Conservation (phyloP, 108 stramenopile genomes). For the Discostella stelligeroides region DNA sequence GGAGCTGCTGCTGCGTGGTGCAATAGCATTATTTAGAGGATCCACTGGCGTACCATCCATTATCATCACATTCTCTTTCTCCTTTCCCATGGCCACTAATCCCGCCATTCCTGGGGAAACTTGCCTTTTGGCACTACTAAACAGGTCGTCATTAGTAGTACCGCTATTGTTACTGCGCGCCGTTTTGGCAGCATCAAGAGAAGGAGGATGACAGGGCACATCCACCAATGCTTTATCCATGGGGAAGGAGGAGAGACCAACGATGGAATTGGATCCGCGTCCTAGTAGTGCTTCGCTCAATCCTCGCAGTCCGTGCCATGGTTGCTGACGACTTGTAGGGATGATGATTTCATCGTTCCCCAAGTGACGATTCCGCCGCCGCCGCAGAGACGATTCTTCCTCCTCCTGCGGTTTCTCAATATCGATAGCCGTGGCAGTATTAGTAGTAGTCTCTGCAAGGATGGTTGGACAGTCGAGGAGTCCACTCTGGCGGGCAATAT, state of each 20-base stretch:
- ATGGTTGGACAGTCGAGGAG: conserved; percentile 10
- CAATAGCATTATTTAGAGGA: not conserved
- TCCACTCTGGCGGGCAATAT: conserved; percentile 9
- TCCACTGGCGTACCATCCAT: not conserved
- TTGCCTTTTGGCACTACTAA: not conserved
- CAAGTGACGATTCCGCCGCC: no score
- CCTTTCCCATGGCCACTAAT: not conserved
- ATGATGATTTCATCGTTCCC: no score
- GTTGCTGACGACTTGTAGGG: not conserved
- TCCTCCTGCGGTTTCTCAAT: no score
- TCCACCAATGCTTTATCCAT: not conserved
- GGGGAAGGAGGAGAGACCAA: not conserved
- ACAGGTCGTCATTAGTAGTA: not conserved
- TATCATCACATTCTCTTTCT: not conserved
- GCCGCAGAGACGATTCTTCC: no score
- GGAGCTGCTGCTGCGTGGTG: not conserved
- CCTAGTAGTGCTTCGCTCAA: not conserved
- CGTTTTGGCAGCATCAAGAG: not conserved
- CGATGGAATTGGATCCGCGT: not conserved
- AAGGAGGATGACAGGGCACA: not conserved
- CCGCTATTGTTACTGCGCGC: not conserved
- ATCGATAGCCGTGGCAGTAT: no score
- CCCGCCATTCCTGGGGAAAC: not conserved
- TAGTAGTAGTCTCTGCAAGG: not conserved
- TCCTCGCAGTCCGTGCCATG: not conserved